Percentiles rank a stretch among this genome's conserved stretches.
Conservation (phyloP, 139 green algal species). For the Auxenochlorella protothecoides region DNA sequence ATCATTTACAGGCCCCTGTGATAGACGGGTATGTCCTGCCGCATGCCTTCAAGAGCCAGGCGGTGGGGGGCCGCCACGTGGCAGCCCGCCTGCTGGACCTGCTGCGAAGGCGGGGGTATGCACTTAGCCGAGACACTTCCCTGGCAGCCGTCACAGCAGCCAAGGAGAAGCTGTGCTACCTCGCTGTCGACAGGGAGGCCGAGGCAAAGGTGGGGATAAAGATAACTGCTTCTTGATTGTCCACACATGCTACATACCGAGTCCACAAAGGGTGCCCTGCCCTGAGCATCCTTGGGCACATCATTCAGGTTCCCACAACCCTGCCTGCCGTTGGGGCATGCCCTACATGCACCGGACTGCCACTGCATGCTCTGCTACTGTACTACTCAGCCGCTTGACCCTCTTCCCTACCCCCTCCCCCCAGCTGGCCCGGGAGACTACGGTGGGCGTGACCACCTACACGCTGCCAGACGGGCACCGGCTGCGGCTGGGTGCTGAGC, state of each 20-base stretch:
- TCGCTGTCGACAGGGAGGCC: conserved; percentile 42
- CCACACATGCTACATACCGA: too few species aligned
- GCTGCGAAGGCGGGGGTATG: conserved; percentile 52
- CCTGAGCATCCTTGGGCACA: neutral
- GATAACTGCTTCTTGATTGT: neutral
- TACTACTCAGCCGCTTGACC: too few species aligned
- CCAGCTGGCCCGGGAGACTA: conserved; percentile 69
- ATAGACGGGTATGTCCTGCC: conserved; percentile 66
- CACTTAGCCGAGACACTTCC: conserved; percentile 33
- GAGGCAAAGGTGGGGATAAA: conserved; percentile 32
- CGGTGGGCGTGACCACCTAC: conserved; percentile 49
- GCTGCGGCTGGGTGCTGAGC: conserved; percentile 60
- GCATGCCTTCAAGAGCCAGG: conserved; percentile 60
- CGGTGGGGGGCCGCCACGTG: conserved; percentile 63
- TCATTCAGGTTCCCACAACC: neutral
- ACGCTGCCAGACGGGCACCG: conserved; percentile 64
- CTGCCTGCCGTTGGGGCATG: neutral
- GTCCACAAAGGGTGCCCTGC: too few species aligned
- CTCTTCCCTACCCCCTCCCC: neutral
- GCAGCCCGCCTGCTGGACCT: conserved; percentile 67
- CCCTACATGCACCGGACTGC: too few species aligned
- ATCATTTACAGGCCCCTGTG: conserved; percentile 47
- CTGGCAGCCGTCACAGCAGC: conserved; percentile 9
- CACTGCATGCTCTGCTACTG: too few species aligned
- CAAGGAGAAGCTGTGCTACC: conserved; percentile 74